A percentile compares a stretch with the other conserved stretches of the same genome.
phyloP scores from a whole-genome alignment of 2,329 filamentous ascomycete genomes.

The Alternaria sp. region DNA sequence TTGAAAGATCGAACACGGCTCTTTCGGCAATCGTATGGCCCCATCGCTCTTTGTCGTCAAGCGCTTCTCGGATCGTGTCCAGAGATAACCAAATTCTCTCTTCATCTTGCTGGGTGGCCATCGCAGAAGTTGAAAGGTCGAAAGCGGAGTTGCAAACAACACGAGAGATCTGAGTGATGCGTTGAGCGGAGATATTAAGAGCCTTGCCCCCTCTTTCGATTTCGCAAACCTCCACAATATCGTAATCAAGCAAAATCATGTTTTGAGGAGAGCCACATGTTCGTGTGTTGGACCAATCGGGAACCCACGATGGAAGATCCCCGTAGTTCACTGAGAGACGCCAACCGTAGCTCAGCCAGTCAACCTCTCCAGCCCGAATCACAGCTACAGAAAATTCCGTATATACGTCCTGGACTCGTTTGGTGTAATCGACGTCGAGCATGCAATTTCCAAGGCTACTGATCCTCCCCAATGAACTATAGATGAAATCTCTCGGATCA shows the following conservation, averaged over 20 bases:
- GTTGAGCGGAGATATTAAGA: not conserved
- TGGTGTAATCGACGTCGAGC: not conserved
- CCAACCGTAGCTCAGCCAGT: accelerated
- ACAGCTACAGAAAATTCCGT: not conserved
- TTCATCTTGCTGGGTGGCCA: not conserved
- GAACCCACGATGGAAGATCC: not conserved
- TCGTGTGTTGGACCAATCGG: not conserved
- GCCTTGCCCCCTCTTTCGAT: not conserved
- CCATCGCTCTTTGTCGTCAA: not conserved
- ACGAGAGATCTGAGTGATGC: not conserved
- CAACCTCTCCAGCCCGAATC: not conserved
- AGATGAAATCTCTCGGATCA: not conserved
- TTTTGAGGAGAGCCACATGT: not conserved
- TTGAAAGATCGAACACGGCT: not conserved
- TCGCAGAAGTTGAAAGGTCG: not conserved
- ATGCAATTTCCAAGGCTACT: not conserved
- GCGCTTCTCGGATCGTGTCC: not conserved
- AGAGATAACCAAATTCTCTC: not conserved
- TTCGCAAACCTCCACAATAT: not conserved
- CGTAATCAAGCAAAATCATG: not conserved
- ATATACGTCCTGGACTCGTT: not conserved
- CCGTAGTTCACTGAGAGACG: not conserved
- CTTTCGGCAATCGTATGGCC: not conserved
- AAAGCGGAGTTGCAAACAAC: not conserved
- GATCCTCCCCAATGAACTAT: not conserved